A percentile compares a stretch with the other conserved stretches of the same genome.
phyloP scores from a whole-genome alignment of 306 rosid species.

The Corylus americana region DNA sequence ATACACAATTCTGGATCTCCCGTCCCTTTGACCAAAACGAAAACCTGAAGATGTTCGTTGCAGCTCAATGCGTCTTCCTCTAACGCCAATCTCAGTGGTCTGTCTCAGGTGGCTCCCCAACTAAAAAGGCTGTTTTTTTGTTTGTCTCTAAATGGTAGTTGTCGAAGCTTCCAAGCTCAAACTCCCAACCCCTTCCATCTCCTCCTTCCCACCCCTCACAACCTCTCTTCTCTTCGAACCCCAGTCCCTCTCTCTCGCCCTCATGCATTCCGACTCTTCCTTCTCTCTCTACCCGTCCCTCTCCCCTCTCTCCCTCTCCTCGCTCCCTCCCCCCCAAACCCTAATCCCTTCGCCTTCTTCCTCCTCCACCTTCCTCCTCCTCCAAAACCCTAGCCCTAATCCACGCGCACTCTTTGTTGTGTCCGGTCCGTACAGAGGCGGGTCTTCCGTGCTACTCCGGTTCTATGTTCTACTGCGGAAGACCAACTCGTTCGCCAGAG shows the following conservation, averaged over 20 bases:
- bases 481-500: constrained; percentile 37
- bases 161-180: constrained; percentile 51
- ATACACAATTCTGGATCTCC: no score
- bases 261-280: constrained; percentile 81
- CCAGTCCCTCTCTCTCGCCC: constrained; percentile 71
- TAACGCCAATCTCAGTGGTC: neutral
- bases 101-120: no score
- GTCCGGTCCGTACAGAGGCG: constrained; percentile 56
- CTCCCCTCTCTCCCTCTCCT: constrained; percentile 39
- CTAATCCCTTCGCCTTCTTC: constrained; percentile 68
- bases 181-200: constrained; percentile 53
- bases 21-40: no score
- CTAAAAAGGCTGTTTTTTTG: no score
- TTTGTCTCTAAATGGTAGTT: constrained; percentile 46
- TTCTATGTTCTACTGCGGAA: constrained; percentile 44
- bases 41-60: neutral
- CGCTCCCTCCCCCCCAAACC: constrained; percentile 59
- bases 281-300: constrained; percentile 76
- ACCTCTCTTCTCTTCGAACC: constrained; percentile 78
- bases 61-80: neutral
- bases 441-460: constrained; percentile 68
- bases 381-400: constrained; percentile 45
- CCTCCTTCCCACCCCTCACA: constrained; percentile 39
- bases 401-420: constrained; percentile 57
- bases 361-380: constrained; percentile 72